Base-by-base conservation (phyloP, 78 protist genomes). In the Thecamonas trahens region DNA sequence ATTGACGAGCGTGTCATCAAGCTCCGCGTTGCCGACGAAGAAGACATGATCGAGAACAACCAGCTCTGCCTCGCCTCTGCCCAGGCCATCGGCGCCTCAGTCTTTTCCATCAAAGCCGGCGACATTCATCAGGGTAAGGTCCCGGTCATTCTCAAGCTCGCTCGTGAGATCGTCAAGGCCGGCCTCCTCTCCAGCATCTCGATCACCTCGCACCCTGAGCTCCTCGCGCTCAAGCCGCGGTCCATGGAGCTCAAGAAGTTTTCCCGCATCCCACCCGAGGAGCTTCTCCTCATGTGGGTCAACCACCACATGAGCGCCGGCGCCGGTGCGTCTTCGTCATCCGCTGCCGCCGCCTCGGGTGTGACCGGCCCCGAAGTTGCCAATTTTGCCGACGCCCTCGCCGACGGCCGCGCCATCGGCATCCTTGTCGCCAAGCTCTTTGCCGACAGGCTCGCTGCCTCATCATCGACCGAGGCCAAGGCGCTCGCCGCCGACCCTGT, bases 1-100 rank as follows among this genome's bases (percentile, higher is more conserved):
- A 84, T 86, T 53, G 89, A 85, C 58, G 85, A 83, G 63, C 69
- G 90, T 34, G 90, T 66, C 22, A 32, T 80, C 57, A 80, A 80
- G 57, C 15, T 54, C 3, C 47, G 52, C 22, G 74, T 73, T 44
- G 20, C 32, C 1, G 65, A 31, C 37, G 14, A 42, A 18, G 63
- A 70, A 28, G 84, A 79, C 49, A 70, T 71, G 7, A 72, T 69
- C 14, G 74, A 71, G 60, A 74, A 79, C 59, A 61, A 74, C 22
- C 67, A 68, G 70, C 28, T 79, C 0, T 76, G 73, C 14, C n/a
- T 34, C 31, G 70, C 67, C 67, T 78, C 83, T 32, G 83, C 85
- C 1, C 35, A 57, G 24, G 77, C 80, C 0, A 80, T 80, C 37
- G 85, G 85, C 24, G 67, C 80, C 61, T 38, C 52, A 9, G 37